These are phyloP conservation scores for Trichaptum fuscoviolaceum DNA, from an alignment of 768 basidiomycete genomes.

Conservation along the genomic window DNA sequence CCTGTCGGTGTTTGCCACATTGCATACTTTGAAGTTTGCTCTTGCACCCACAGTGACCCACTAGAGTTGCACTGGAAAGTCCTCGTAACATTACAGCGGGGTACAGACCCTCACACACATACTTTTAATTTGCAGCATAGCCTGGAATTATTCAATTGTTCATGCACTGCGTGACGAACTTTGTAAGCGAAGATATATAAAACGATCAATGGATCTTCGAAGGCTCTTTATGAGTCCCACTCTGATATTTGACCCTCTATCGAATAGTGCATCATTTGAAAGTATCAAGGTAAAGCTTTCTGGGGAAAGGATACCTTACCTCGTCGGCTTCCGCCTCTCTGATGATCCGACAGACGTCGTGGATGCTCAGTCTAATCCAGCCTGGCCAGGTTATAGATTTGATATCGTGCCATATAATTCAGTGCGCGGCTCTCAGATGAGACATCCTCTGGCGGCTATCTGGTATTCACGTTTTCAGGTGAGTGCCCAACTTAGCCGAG, in stretches of 20 bases:
- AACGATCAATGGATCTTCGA: background rate
- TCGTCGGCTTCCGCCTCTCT: background rate
- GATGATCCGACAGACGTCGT: background rate
- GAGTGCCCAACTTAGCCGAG: background rate
- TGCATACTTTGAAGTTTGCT: no score
- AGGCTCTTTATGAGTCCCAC: background rate
- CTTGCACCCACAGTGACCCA: no score
- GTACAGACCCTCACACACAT: no score
- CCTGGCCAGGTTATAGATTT: background rate
- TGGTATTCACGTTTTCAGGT: background rate
- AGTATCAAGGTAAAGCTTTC: background rate
- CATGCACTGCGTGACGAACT: no score
- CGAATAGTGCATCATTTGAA: background rate
- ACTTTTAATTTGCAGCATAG: no score
- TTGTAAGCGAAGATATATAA: no score
- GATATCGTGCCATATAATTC: background rate
- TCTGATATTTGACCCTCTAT: background rate
- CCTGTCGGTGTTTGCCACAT: no score
- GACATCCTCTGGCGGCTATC: background rate
- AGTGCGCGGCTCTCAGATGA: background rate
- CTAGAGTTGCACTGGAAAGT: no score
- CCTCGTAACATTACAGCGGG: no score
- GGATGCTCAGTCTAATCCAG: background rate
- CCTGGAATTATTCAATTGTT: no score
- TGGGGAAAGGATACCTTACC: background rate